A percentile compares a stretch with the other conserved stretches of the same genome.
Evolutionary conservation across 75 land plant genomes (phyloP).

Genomic region (Sequoiadendron giganteum): DNA sequence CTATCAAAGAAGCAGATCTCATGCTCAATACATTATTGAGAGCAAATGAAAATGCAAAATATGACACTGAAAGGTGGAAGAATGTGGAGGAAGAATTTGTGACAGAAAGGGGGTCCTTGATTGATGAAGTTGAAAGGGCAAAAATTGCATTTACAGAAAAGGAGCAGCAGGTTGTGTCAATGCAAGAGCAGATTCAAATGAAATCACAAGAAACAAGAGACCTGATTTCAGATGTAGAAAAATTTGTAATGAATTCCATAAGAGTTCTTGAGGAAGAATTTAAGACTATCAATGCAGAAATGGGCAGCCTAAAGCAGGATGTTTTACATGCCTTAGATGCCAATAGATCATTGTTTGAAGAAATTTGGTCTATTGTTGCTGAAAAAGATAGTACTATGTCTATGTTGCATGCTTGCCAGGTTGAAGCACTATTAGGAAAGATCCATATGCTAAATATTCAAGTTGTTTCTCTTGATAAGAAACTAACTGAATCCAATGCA

Average conservation of each 20-base stretch:
- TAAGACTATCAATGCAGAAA: constrained; percentile 14
- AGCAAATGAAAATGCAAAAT: constrained; percentile 77
- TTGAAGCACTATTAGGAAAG: constrained; percentile 29
- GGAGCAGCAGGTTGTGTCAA: constrained; percentile 25
- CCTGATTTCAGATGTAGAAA: constrained; percentile 28
- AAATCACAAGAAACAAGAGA: constrained; percentile 19
- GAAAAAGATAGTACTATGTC: constrained; percentile 60
- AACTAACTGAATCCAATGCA: constrained; percentile 42
- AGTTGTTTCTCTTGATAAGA: constrained; percentile 44
- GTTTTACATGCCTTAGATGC: constrained; percentile 15
- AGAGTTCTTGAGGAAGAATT: constrained; percentile 15
- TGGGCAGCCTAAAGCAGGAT: constrained; percentile 25
- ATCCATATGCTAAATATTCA: constrained; percentile 37
- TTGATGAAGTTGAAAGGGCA: constrained; percentile 34
- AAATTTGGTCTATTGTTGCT: constrained; percentile 52
- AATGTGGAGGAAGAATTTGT: constrained; percentile 24
- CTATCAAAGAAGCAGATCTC: constrained; percentile 75
- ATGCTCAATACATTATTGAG: constrained; percentile 73
- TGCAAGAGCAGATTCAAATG: constrained; percentile 23
- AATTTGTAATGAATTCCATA: constrained; percentile 16
- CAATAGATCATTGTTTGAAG: constrained; percentile 46
- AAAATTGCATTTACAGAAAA: constrained; percentile 23
- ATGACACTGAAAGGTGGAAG: constrained; percentile 38
- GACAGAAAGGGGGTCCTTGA: constrained; percentile 31
- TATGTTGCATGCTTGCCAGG: constrained; percentile 54